Percentiles rank a stretch among this genome's conserved stretches.
These are phyloP conservation scores for Candida maltosa DNA, from an alignment of 805 yeast species.

Conservation along the genomic window DNA sequence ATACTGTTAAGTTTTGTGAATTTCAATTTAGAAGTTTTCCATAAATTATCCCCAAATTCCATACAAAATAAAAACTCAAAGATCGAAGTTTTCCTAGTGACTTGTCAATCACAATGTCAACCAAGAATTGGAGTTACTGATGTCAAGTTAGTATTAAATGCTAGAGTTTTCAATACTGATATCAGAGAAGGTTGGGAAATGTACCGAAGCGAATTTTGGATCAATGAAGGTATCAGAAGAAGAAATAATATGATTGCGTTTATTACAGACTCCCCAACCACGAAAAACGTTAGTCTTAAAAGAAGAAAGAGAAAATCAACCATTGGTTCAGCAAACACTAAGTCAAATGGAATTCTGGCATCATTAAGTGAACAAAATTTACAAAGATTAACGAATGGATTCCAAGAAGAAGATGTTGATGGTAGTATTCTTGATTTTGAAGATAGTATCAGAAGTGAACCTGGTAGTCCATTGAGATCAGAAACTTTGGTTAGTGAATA, in stretches of 20 bases:
- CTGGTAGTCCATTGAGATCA: not conserved
- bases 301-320: slow-evolving; percentile 14
- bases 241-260: slow-evolving; percentile 34
- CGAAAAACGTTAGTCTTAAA: slow-evolving; percentile 5
- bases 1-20: slow-evolving; percentile 27
- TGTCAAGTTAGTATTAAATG: slow-evolving; percentile 76
- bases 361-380: slow-evolving; percentile 18
- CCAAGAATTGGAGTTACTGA: slow-evolving; percentile 69
- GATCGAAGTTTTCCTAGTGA: slow-evolving; percentile 36
- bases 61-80: slow-evolving; percentile 26
- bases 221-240: slow-evolving; percentile 70
- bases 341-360: no score
- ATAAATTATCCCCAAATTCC: slow-evolving; percentile 32
- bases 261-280: slow-evolving; percentile 9
- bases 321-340: not conserved
- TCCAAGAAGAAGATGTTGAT: no score
- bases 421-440: no score
- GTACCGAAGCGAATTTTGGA: slow-evolving; percentile 92
- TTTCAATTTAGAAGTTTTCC: slow-evolving; percentile 26
- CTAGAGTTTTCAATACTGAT: slow-evolving; percentile 78
- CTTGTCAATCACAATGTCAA: slow-evolving; percentile 45
- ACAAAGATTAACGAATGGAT: slow-evolving; percentile 9
- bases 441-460: not conserved
- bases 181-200: slow-evolving; percentile 93
- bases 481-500: not conserved